phyloP scores from a whole-genome alignment of 2,329 filamentous ascomycete species.

The Ceratocystis variospora region DNA sequence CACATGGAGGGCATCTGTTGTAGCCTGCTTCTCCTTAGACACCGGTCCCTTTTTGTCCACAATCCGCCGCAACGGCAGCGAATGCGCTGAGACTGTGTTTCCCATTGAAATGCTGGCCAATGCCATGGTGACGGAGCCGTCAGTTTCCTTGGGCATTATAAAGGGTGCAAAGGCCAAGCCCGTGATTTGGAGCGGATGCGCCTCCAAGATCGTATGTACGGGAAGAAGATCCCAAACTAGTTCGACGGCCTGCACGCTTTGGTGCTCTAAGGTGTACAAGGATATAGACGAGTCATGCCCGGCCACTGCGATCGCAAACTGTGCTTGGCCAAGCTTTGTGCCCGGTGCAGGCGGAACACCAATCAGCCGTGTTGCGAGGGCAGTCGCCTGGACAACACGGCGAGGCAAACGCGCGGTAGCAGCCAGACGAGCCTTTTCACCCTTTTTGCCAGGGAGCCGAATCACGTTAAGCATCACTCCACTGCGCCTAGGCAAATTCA shows the following conservation, averaged over 20 bases:
- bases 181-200: slow-evolving; percentile 46
- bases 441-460: slow-evolving; percentile 32
- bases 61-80: slow-evolving; percentile 49
- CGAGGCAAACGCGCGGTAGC: slow-evolving; percentile 21
- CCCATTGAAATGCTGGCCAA: slow-evolving; percentile 71
- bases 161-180: slow-evolving; percentile 43
- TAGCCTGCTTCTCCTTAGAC: slow-evolving; percentile 25
- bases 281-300: slow-evolving; percentile 67
- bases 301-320: slow-evolving; percentile 69
- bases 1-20: slow-evolving; percentile 23
- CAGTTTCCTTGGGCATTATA: slow-evolving; percentile 34
- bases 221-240: slow-evolving; percentile 40
- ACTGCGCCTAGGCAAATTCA: slow-evolving; percentile 45
- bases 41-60: slow-evolving; percentile 28
- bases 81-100: slow-evolving; percentile 67
- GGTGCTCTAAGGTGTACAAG: slow-evolving; percentile 64
- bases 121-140: slow-evolving; percentile 35
- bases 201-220: slow-evolving; percentile 39
- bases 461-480: slow-evolving; percentile 45
- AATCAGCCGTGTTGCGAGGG: slow-evolving; percentile 62
- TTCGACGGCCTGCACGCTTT: slow-evolving; percentile 32
- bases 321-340: slow-evolving; percentile 44
- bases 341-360: slow-evolving; percentile 28
- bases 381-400: slow-evolving; percentile 52
- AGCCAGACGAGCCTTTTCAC: slow-evolving; percentile 20